A percentile compares a stretch with the other conserved stretches of the same genome.
Evolutionary conservation across 2,329 filamentous ascomycete species (phyloP).

Genomic region (Talaromyces sp.): DNA sequence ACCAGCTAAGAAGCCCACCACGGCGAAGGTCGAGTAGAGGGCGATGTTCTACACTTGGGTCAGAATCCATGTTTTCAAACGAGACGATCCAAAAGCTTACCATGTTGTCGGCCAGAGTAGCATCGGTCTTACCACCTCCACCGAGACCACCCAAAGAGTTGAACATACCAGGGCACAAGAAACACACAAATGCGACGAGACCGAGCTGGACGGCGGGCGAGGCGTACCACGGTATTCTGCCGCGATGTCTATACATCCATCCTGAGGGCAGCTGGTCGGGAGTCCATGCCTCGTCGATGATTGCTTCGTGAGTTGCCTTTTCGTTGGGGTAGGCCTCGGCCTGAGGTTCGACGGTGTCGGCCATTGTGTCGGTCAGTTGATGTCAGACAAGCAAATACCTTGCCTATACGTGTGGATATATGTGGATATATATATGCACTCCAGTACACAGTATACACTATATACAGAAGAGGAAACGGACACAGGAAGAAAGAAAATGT

Average conservation of each 20-base stretch:
- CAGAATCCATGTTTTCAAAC: not conserved
- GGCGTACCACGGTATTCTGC: conserved; percentile 61
- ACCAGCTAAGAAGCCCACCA: conserved; percentile 56
- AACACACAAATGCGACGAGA: conserved; percentile 65
- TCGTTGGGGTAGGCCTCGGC: not conserved
- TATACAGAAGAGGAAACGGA: not conserved
- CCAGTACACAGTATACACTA: not conserved
- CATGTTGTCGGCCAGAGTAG: conserved; percentile 51
- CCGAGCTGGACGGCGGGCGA: conserved; percentile 66
- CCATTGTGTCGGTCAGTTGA: conserved; percentile 4
- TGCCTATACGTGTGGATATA: not conserved
- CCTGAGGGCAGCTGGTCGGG: conserved; percentile 15
- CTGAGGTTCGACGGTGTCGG: conserved; percentile 4
- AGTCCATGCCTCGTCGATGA: conserved; percentile 8
- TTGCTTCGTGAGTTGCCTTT: conserved; percentile 7
- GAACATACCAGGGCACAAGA: conserved; percentile 66
- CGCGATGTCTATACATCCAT: conserved; percentile 57
- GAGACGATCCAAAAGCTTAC: conserved; percentile 19
- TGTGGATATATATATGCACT: not conserved
- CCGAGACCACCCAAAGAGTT: conserved; percentile 60
- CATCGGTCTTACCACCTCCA: conserved; percentile 52
- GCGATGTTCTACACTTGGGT: conserved; percentile 46
- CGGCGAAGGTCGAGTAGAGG: conserved; percentile 62
- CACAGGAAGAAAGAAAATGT: not conserved
- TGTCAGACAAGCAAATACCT: not conserved